A percentile compares a stretch with the other conserved stretches of the same genome.
Evolutionary conservation across 179 eudicot genomes (phyloP).

Genomic region (Beta macrorhiza): DNA sequence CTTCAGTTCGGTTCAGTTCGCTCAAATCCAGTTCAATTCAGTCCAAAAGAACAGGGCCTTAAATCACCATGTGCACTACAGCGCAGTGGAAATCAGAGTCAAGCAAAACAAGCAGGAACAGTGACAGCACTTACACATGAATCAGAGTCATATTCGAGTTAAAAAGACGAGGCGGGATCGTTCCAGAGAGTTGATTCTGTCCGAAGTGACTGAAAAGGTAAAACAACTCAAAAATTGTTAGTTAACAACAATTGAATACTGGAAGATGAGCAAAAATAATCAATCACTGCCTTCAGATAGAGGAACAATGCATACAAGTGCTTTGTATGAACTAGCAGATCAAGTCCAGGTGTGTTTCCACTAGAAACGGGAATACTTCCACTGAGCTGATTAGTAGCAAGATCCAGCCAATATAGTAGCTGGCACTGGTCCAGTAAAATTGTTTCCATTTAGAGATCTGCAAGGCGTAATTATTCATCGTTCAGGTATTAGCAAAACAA

Average conservation of each 20-base stretch:
- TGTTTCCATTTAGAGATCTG: slow-evolving; percentile 67
- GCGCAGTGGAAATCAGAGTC: too few species aligned
- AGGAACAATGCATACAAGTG: slow-evolving; percentile 38
- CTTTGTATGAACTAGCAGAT: slow-evolving; percentile 34
- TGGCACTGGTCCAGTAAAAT: slow-evolving; percentile 55
- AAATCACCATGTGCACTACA: neutral
- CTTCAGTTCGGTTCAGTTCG: too few species aligned
- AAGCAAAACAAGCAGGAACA: neutral
- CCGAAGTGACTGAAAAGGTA: slow-evolving; percentile 42
- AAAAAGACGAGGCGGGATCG: slow-evolving; percentile 43
- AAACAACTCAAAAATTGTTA: slow-evolving; percentile 1
- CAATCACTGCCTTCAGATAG: neutral
- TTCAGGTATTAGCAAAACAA: neutral
- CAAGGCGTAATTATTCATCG: neutral
- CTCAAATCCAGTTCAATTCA: too few species aligned
- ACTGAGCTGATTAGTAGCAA: slow-evolving; percentile 38
- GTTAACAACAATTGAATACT: neutral
- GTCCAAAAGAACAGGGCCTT: neutral
- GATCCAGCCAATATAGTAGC: slow-evolving; percentile 44
- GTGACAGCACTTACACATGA: slow-evolving; percentile 39
- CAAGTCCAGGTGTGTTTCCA: slow-evolving; percentile 40
- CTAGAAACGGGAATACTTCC: slow-evolving; percentile 46
- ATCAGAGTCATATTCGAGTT: slow-evolving; percentile 36
- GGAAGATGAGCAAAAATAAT: neutral
- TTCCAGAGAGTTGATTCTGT: slow-evolving; percentile 39